Evolutionary conservation across 495 filamentous ascomycete species (phyloP).

Genomic region (Penicillium longicatenatum): DNA sequence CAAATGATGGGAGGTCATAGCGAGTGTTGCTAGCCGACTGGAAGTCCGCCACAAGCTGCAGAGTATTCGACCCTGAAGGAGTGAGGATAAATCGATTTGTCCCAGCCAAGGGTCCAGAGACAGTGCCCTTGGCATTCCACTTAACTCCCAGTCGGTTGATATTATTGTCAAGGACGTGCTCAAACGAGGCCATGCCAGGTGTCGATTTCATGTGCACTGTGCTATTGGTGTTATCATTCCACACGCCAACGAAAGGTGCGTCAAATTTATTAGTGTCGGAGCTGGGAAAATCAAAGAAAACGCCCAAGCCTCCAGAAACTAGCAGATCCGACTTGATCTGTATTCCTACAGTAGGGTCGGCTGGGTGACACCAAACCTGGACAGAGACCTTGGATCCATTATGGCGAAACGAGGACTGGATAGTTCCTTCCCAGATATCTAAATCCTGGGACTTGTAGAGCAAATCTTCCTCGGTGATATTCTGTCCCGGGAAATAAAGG

Average conservation of each 20-base stretch:
- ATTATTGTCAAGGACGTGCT: conserved; percentile 7
- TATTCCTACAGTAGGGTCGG: conserved; percentile 2
- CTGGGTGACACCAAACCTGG: conserved; percentile 12
- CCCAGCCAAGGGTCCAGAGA: conserved; percentile 1
- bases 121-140: not conserved
- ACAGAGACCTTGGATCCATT: conserved; percentile 9
- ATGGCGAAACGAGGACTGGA: conserved; percentile 14
- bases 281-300: conserved; percentile 9
- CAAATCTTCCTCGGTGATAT: conserved; percentile 13
- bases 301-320: not conserved
- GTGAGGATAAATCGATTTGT: conserved; percentile 6
- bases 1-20: not conserved
- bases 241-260: conserved; percentile 11
- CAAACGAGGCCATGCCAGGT: not conserved
- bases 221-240: conserved; percentile 6
- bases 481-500: conserved; percentile 10
- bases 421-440: conserved; percentile 16
- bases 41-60: conserved; percentile 3
- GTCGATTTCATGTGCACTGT: not conserved
- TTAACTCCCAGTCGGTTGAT: not conserved
- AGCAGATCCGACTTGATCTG: conserved; percentile 6
- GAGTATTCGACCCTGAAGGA: not conserved
- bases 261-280: conserved; percentile 14
- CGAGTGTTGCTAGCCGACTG: not conserved
- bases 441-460: conserved; percentile 8